Base-by-base conservation (phyloP, 495 filamentous ascomycete genomes). In the Aspergillus wentii region DNA sequence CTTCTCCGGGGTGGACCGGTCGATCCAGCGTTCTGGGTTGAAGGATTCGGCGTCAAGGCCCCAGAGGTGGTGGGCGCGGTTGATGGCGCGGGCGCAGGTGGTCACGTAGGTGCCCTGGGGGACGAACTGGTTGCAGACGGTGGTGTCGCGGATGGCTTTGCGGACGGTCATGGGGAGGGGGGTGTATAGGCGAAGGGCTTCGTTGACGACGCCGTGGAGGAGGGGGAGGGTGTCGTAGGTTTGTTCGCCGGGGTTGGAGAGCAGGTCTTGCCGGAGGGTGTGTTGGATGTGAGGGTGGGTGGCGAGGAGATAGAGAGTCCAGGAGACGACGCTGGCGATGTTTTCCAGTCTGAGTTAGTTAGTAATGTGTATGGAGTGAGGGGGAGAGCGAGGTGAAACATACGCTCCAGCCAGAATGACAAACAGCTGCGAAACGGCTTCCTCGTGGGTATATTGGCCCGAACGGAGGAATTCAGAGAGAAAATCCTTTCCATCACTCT, bases 131-230 rank as follows among this genome's bases (percentile, higher is more conserved):
- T 42, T 61, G 19, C 47, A 48, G 44, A 55, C 51, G 18, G 32
- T 41, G 16, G 61, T 54, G 3, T 76, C 69, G 29, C 67, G 74
- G 10, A 85, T 71, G 44, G 77, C 56, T 3, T 84, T 73, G 0
- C 84, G 84, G 2, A 87, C 76, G 14, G 79, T 80, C 37, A 85
- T 77, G n/a, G 78, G 75, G 2, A 83, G 84, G 0, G 85, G 83
- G 21, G 73, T 74, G 65, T 87, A 82, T 50, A 82, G 73, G 38
- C 85, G 78, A 85, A 80, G 68, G 1, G 79, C 79, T 56, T 89
- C 85, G 44, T 79, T 77, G 62, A 87, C 80, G 32, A 86, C 78
- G 18, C 64, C 71, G 15, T 76, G 60, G 13, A 88, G 71, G 52
- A 86, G 85, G 4, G 74, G 74, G 2, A 86, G 65, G 39, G 81